Evolutionary conservation across 352 stramenopile species (phyloP).

Genomic region (Blastocystis sp.): DNA sequence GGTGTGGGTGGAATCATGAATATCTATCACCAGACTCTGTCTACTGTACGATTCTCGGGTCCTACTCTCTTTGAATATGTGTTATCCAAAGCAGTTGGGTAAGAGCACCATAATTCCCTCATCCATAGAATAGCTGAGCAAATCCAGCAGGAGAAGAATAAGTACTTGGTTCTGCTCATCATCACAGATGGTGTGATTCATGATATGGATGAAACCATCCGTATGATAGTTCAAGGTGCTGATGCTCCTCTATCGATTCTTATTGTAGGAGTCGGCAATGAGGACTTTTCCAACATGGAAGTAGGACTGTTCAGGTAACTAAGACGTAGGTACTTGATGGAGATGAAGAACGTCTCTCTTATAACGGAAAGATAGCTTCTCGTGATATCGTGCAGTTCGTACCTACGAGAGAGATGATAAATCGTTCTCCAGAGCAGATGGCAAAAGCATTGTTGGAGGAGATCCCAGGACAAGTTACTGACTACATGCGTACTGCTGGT

Average conservation of each 20-base stretch:
- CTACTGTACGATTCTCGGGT: conserved; percentile 70
- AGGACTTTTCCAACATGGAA: conserved; percentile 77
- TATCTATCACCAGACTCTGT: conserved; percentile 72
- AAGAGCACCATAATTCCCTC: neutral
- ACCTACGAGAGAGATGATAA: neutral
- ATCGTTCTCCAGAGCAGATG: neutral
- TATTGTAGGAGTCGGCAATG: conserved; percentile 77
- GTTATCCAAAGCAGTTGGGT: conserved; percentile 68
- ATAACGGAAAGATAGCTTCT: conserved; percentile 31
- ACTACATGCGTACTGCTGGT: conserved; percentile 35
- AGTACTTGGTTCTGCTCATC: conserved; percentile 81
- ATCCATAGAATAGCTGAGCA: conserved; percentile 6
- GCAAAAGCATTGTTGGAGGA: conserved; percentile 22
- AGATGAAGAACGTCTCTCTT: neutral
- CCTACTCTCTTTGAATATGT: conserved; percentile 72
- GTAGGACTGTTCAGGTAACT: too few relatives aligned
- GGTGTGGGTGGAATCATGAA: conserved; percentile 78
- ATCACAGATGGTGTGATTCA: conserved; percentile 83
- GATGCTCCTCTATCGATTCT: conserved; percentile 74
- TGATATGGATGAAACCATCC: conserved; percentile 76
- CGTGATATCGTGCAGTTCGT: conserved; percentile 60
- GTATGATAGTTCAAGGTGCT: conserved; percentile 67
- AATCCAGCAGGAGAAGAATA: conserved; percentile 53
- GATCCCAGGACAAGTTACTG: conserved; percentile 19
- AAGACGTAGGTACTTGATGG: conserved; percentile 12